Evolutionary conservation across 2,329 filamentous ascomycete genomes (phyloP).

Genomic region (Alternaria sp.): DNA sequence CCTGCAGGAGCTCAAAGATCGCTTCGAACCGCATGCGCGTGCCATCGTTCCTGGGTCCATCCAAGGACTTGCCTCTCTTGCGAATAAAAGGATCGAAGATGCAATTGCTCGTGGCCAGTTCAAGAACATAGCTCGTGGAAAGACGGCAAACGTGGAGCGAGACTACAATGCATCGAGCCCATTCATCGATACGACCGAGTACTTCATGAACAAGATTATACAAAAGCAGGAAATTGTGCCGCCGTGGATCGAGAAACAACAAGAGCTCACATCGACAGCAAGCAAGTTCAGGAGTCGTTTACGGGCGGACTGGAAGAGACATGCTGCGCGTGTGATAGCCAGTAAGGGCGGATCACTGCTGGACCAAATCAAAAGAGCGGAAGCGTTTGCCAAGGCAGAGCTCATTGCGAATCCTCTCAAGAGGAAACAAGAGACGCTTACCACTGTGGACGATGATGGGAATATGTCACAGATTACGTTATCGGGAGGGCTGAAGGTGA

Average conservation of each 20-base stretch:
- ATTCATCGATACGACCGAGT: conserved; percentile 95
- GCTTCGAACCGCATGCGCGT: conserved; percentile 77
- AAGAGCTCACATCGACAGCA: conserved; percentile 77
- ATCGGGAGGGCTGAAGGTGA: conserved; percentile 53
- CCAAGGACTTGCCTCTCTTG: conserved; percentile 79
- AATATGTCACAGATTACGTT: conserved; percentile 59
- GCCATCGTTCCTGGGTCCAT: conserved; percentile 80
- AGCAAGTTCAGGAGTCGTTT: conserved; percentile 76
- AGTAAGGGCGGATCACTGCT: conserved; percentile 78
- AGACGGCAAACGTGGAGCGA: conserved; percentile 81
- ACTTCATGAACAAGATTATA: conserved; percentile 98
- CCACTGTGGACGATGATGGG: conserved; percentile 54
- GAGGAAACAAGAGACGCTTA: conserved; percentile 55
- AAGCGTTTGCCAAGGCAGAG: conserved; percentile 80
- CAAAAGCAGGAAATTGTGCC: conserved; percentile 94
- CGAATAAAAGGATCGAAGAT: conserved; percentile 92
- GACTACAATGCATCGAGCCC: conserved; percentile 85
- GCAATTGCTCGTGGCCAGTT: conserved; percentile 93
- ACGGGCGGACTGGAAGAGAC: conserved; percentile 82
- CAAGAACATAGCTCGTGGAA: conserved; percentile 71
- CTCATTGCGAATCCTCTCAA: conserved; percentile 66
- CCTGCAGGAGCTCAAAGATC: conserved; percentile 77
- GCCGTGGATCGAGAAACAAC: conserved; percentile 99
- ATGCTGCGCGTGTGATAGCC: conserved; percentile 80
- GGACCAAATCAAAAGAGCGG: conserved; percentile 74